phyloP scores from a whole-genome alignment of 768 basidiomycete species.

The Inosperma sp. region DNA sequence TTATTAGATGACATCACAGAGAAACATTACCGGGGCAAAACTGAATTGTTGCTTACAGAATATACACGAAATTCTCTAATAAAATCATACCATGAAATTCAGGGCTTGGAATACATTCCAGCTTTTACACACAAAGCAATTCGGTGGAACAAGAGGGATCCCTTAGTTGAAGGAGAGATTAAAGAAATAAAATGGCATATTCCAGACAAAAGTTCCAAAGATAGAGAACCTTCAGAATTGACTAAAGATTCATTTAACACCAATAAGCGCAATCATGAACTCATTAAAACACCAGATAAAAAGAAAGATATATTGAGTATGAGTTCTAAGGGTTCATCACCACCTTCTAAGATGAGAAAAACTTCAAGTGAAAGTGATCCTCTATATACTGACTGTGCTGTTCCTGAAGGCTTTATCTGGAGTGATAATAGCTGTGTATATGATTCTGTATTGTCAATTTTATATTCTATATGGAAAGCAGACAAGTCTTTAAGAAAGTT shows the following conservation, averaged over 20 bases:
- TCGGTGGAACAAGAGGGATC: slow-evolving; percentile 17
- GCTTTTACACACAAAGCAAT: no score
- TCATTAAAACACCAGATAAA: no score
- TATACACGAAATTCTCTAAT: slow-evolving; percentile 20
- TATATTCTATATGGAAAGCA: no score
- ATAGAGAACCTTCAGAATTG: no score
- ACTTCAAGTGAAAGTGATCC: background rate
- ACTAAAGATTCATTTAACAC: no score
- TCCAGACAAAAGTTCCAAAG: no score
- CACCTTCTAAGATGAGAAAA: background rate
- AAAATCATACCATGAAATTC: slow-evolving; percentile 14
- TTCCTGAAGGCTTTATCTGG: slow-evolving; percentile 17
- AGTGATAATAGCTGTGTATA: slow-evolving; percentile 28
- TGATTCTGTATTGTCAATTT: slow-evolving; percentile 20
- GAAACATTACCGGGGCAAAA: slow-evolving; percentile 16
- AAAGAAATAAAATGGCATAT: background rate
- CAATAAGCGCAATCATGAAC: no score
- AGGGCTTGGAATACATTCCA: slow-evolving; percentile 22
- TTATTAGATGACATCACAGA: slow-evolving; percentile 32
- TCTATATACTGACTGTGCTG: background rate
- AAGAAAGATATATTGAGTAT: background rate
- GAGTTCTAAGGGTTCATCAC: no score
- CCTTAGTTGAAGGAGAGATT: slow-evolving; percentile 7
- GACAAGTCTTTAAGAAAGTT: no score
- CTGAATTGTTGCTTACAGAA: slow-evolving; percentile 16